Evolutionary conservation across 495 filamentous ascomycete species (phyloP), one percentile per base, ranked within the genome.

Genomic region (Talaromyces borbonicus): DNA sequence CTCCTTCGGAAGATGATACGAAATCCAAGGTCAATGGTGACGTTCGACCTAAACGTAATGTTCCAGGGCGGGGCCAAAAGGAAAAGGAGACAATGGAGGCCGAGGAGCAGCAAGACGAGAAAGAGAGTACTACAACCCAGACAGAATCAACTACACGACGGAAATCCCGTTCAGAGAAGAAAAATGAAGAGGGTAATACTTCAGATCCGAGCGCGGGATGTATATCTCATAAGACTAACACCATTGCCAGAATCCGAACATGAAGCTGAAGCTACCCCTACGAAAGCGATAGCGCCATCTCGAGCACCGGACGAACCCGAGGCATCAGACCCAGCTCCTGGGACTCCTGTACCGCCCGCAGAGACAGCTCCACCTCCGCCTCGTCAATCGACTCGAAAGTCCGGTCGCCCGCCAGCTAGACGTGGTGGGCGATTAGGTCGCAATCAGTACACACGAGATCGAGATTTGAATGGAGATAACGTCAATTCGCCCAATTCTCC

Each of bases 381-480:
- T 30, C 51, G 69, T 32, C 63, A 66, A 8, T 64, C 67, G 45
- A 77, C 69, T 56, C 83, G 82, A 55, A 89, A 89, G 56, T 80
- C 78, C 14, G 74, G 81, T 19, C 69, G 81, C 29, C 77, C 83
- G 16, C 77, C 81, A 27, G 73, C 78, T 22, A 66, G 74, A 49
- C 69, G 81, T 45, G 66, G 75, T 56, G 77, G 79, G 20, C 76
- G 87, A 61, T 66, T 84, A 30, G 89, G 88, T 11, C 81, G 86
- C 46, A 93, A 93, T 50, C 89, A 93, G 63, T 89, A 92, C 53
- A 92, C 84, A 0, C 78, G 79, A 58, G 86, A 92, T 52, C 72
- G 77, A 19, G 82, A 87, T 50, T 59, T 63, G 16, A 77, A 78
- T 45, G 78, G 81, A 43, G 75, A 60, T 18, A 59, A 60, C 37